Conservation (phyloP, 345 rosid species). For the Sapria himalayana region DNA sequence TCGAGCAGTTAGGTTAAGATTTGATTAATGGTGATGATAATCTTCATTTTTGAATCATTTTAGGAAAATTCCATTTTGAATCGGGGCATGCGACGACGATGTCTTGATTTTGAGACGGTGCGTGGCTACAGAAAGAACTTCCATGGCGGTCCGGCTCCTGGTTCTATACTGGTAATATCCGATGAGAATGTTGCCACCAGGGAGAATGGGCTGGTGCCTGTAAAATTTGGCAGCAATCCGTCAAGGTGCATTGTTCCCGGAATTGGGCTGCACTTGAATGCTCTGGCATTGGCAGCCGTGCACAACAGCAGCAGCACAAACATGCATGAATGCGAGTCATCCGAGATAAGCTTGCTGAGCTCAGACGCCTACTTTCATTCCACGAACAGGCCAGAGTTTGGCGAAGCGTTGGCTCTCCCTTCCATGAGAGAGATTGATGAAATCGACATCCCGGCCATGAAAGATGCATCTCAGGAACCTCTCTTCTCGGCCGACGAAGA, state of each 20-base stretch:
- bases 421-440: slow-evolving; percentile 21
- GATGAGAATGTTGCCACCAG: slow-evolving; percentile 11
- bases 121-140: slow-evolving; percentile 33
- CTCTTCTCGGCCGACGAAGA: slow-evolving; percentile 27
- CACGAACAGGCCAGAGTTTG: slow-evolving; percentile 13
- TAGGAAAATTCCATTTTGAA: slow-evolving; percentile 21
- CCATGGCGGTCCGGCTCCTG: slow-evolving; percentile 13
- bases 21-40: neutral
- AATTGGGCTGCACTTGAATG: slow-evolving; percentile 86
- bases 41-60: neutral
- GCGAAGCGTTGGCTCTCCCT: slow-evolving; percentile 18
- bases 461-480: slow-evolving; percentile 31
- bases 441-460: slow-evolving; percentile 16
- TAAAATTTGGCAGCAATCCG: slow-evolving; percentile 26
- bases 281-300: slow-evolving; percentile 37
- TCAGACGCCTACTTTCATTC: slow-evolving; percentile 21
- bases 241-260: slow-evolving; percentile 46
- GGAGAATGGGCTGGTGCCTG: slow-evolving; percentile 18
- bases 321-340: slow-evolving; percentile 21
- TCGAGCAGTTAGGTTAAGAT: too few relatives aligned
- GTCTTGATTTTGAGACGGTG: slow-evolving; percentile 68
- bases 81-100: slow-evolving; percentile 81
- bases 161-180: slow-evolving; percentile 10
- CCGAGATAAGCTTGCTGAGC: slow-evolving; percentile 22
- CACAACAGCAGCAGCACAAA: slow-evolving; percentile 16